Base-by-base conservation (phyloP, 768 basidiomycete species). In the Tephrocybe rancida region DNA sequence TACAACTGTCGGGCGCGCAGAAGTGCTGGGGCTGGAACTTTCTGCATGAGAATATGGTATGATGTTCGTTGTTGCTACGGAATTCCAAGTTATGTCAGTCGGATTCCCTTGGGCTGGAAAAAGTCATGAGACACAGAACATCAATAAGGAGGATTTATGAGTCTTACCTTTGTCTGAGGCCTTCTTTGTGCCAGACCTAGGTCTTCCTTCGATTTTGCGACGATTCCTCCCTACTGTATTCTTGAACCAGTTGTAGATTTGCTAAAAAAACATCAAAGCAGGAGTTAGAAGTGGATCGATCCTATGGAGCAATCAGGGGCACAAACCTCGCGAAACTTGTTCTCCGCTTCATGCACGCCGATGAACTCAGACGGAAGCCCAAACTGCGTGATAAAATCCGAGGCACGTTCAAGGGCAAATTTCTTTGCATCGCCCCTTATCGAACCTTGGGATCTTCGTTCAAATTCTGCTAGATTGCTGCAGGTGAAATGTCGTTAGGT, bases 191-290 rank as follows among this genome's bases (percentile, higher is more conserved):
- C 47, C 39, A 34, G 82, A 75, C 39, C 81, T 72, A 1, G 81
- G 76, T 24, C 79, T 72, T 5, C 83, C 82, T 55, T 84, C 83
- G 41, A 79, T 69, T 64, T 84, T 84, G 43, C 83, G 73, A 49
- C 83, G 73, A 6, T 79, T 82, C 27, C 85, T 74, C 5, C 84
- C 85, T 50, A 84, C 79, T 16, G 85, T 85, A 65, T 86, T 86
- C 70, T 86, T 86, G 70, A 84, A 86, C 85, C 85, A 87, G 60
- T 85, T 86, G 71, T 86, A 86, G 52, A 86, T 83, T 80, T 85
- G 83, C 84, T 85, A 69, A 64, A 59, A 50, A 50, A 32, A 9
- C n/a, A 29, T 2, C n/a, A 29, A 53, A 32, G 24, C 18, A 21
- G 48, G 58, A 55, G 19, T 57, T 64, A 54, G 63, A 47, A 44